Conservation (phyloP, 352 stramenopile genomes). For the Phytophthora macrochlamydospora region DNA sequence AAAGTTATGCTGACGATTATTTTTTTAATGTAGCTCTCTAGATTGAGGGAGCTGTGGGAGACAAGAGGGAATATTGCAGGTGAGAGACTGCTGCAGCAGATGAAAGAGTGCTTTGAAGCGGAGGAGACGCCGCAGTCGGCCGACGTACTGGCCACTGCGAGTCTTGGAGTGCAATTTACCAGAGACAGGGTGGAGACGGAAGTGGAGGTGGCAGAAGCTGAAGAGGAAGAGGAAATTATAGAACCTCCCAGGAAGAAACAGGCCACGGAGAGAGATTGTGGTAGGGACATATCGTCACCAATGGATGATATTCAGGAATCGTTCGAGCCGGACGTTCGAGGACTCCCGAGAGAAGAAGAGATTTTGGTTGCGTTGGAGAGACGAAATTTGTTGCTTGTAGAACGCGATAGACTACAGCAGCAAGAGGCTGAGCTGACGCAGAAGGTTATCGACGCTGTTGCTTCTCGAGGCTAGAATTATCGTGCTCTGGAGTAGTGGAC, state of each 20-base stretch:
- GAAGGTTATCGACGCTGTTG: conserved; percentile 29
- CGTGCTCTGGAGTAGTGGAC: too few relatives aligned
- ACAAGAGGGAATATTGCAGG: neutral
- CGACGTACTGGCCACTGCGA: neutral
- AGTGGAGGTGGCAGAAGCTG: neutral
- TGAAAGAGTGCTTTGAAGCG: conserved; percentile 28
- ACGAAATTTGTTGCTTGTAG: conserved; percentile 26
- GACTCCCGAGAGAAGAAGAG: conserved; percentile 24
- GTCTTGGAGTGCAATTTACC: neutral
- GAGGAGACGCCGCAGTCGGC: neutral
- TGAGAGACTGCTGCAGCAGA: conserved; percentile 3
- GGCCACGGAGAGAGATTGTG: neutral
- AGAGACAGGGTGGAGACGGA: neutral
- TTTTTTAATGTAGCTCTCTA: conserved; percentile 2
- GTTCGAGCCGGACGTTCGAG: conserved; percentile 3
- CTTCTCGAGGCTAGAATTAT: neutral
- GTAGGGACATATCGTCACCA: neutral
- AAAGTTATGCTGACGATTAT: neutral
- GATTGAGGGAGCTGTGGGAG: conserved; percentile 30
- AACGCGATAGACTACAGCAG: conserved; percentile 27
- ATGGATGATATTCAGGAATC: neutral
- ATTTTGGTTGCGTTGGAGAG: conserved; percentile 34
- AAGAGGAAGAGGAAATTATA: neutral
- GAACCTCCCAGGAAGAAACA: conserved; percentile 1
- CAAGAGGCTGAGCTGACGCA: conserved; percentile 29